Evolutionary conservation across 1,284 basidiomycete species (phyloP).

Genomic region (Boletus mariae): DNA sequence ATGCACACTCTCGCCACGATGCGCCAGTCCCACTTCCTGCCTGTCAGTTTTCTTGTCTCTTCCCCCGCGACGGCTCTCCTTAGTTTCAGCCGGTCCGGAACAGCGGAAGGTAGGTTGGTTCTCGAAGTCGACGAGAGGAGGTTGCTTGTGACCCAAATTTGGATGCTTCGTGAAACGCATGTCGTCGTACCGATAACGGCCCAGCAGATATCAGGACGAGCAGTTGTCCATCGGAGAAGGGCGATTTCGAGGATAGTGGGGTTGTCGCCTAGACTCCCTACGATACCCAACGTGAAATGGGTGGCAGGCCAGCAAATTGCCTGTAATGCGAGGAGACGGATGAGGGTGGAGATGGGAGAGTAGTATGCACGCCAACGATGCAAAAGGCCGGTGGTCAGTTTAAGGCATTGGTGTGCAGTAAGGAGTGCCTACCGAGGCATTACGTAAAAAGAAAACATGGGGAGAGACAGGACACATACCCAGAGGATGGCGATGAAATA

Average conservation of each 20-base stretch:
- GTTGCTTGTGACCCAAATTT: conserved; percentile 86
- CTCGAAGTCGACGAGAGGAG: conserved; percentile 32
- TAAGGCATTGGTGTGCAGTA: conserved; percentile 79
- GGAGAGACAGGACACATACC: conserved; percentile 40
- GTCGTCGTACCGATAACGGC: conserved; percentile 80
- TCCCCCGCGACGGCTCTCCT: conserved; percentile 36
- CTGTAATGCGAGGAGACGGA: conserved; percentile 79
- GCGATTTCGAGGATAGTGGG: conserved; percentile 24
- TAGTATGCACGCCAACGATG: conserved; percentile 83
- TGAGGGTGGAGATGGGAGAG: conserved; percentile 72
- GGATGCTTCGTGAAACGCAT: conserved; percentile 65
- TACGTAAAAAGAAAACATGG: neutral
- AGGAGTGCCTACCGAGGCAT: conserved; percentile 52
- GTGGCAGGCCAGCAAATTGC: conserved; percentile 89
- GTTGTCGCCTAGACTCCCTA: conserved; percentile 39
- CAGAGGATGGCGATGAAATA: conserved; percentile 62
- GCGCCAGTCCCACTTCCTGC: conserved; percentile 68
- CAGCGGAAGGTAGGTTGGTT: neutral
- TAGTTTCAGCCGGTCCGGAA: conserved; percentile 19
- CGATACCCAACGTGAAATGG: conserved; percentile 66
- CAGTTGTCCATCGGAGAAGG: conserved; percentile 31
- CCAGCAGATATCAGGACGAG: conserved; percentile 73
- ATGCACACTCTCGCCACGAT: conserved; percentile 64
- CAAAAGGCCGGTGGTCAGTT: conserved; percentile 75
- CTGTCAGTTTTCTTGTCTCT: conserved; percentile 43